Conservation (phyloP, 2,329 filamentous ascomycete species). For the Claviceps sp. region DNA sequence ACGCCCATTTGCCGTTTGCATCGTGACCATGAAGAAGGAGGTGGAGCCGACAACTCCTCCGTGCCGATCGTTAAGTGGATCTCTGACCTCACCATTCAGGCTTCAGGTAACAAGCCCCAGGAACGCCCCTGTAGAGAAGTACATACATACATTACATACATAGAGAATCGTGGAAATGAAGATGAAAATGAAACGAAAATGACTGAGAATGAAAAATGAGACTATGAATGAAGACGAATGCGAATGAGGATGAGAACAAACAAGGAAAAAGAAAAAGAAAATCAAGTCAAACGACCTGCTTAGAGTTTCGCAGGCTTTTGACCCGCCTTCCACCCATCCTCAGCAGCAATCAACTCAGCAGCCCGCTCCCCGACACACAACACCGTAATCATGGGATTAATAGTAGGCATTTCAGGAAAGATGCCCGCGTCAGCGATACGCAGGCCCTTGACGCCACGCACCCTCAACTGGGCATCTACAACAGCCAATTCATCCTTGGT, state of each 20-base stretch:
- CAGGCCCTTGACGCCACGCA: constrained; percentile 58
- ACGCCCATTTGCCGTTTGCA: too few species aligned
- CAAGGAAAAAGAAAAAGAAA: not conserved
- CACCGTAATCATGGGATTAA: constrained; percentile 88
- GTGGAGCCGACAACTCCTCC: too few species aligned
- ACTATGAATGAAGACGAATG: too few species aligned
- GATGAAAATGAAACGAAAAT: too few species aligned
- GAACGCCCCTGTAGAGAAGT: too few species aligned
- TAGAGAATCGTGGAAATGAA: too few species aligned
- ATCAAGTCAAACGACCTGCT: not conserved
- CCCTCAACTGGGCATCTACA: constrained; percentile 61
- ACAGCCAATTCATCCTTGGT: constrained; percentile 58
- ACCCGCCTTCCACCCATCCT: constrained; percentile 39
- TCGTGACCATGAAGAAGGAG: too few species aligned
- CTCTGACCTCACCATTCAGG: not conserved
- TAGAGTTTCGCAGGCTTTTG: constrained; percentile 20
- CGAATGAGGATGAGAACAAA: too few species aligned
- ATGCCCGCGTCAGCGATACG: constrained; percentile 78
- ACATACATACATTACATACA: too few species aligned
- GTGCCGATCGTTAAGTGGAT: not conserved
- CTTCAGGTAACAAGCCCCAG: too few species aligned
- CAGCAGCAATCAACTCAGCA: constrained; percentile 64
- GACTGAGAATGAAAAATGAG: too few species aligned
- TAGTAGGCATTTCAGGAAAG: constrained; percentile 74
- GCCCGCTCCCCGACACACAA: constrained; percentile 70